Evolutionary conservation across 108 stramenopile genomes (phyloP).

Genomic region (Fragilaria crotonensis): DNA sequence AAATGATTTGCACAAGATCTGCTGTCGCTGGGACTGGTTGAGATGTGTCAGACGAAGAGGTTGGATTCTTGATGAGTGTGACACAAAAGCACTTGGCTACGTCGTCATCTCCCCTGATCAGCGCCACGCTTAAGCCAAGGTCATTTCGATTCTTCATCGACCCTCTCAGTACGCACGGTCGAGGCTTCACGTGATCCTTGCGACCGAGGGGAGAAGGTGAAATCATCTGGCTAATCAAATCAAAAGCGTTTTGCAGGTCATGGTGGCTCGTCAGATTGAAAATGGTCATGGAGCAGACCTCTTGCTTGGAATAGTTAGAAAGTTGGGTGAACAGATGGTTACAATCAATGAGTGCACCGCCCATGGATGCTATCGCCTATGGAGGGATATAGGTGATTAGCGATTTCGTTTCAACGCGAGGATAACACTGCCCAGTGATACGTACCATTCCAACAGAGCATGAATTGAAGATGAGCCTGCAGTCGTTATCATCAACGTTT

Average conservation of each 20-base stretch:
- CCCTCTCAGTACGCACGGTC: conserved; percentile 30
- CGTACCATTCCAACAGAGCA: conserved; percentile 70
- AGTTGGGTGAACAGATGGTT: conserved; percentile 70
- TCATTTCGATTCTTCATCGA: conserved; percentile 51
- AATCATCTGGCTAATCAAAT: conserved; percentile 80
- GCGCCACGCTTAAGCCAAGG: conserved; percentile 55
- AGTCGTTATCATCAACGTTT: conserved; percentile 49
- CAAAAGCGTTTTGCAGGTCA: conserved; percentile 76
- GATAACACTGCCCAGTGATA: too few species aligned
- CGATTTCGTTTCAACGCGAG: background rate
- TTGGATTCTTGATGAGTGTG: conserved; percentile 65
- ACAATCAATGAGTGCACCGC: conserved; percentile 84
- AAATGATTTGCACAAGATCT: conserved; percentile 18
- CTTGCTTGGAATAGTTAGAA: conserved; percentile 59
- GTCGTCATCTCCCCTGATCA: conserved; percentile 68
- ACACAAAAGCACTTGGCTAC: conserved; percentile 80
- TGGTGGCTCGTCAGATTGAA: conserved; percentile 75
- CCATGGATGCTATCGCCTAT: conserved; percentile 81
- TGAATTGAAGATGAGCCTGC: conserved; percentile 69
- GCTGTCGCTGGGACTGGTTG: conserved; percentile 56
- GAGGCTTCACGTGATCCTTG: conserved; percentile 34
- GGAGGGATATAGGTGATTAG: too few species aligned
- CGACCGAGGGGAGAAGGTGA: conserved; percentile 43
- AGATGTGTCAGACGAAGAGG: conserved; percentile 40
- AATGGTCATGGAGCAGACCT: conserved; percentile 77